These are phyloP conservation scores for Calycina herbarum DNA, from an alignment of 2,329 filamentous ascomycete species.

Conservation along the genomic window DNA sequence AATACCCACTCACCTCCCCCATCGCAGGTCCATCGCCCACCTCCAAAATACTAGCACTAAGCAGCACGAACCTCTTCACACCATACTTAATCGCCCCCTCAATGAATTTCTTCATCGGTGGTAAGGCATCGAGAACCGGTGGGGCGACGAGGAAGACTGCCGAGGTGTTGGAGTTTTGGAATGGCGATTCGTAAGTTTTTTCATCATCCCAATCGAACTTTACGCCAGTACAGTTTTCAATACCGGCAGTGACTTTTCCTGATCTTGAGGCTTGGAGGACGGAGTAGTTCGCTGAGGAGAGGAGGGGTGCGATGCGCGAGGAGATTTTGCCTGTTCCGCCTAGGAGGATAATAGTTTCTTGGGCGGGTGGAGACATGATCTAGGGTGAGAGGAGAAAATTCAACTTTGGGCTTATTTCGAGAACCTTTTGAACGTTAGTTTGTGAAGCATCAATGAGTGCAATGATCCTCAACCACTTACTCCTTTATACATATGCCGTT, in stretches of 20 bases:
- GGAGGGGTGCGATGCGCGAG: constrained; percentile 41
- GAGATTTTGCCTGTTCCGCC: constrained; percentile 49
- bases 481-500: not conserved
- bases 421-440: not conserved
- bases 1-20: constrained; percentile 42
- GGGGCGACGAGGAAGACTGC: constrained; percentile 46
- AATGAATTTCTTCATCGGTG: constrained; percentile 44
- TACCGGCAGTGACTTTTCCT: constrained; percentile 29
- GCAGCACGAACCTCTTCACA: constrained; percentile 47
- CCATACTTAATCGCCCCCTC: constrained; percentile 42
- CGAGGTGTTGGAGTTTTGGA: constrained; percentile 33
- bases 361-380: constrained; percentile 9
- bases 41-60: constrained; percentile 42
- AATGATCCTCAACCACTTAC: not conserved
- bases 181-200: constrained; percentile 42
- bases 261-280: constrained; percentile 44
- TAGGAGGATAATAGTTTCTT: constrained; percentile 41
- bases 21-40: constrained; percentile 40
- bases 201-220: constrained; percentile 49
- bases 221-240: constrained; percentile 26
- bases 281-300: constrained; percentile 35
- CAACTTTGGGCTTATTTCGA: not conserved
- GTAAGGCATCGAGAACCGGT: constrained; percentile 36
- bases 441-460: not conserved
- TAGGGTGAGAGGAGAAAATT: not conserved